Base-by-base conservation (phyloP, 768 basidiomycete genomes). In the Boletus eberwhitei region DNA sequence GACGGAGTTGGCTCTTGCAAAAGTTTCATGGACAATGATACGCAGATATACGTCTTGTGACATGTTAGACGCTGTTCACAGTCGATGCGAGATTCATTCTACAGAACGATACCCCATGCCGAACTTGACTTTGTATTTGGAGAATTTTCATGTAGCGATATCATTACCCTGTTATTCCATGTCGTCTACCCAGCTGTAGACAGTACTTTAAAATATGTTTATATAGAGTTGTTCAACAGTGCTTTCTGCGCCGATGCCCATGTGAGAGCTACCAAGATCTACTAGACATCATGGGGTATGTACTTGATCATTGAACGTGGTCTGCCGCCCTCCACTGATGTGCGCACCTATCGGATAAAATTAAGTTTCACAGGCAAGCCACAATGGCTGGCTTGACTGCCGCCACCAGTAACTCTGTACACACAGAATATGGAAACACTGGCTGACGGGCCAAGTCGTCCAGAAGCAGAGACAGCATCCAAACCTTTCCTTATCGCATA, bases 1-100 rank as follows among this genome's bases (percentile, higher is more conserved):
- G 38, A 50, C 46, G 64, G 13, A 49, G 55, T 19, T 57, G 62
- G 62, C 19, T 71, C 0, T 37, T 64, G 24, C 63, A 55, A 31
- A 64, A 53, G 43, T 40, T 54, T 1, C 41, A 52, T 1, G 46
- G 48, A 32, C 31, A 44, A 22, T 59, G 29, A 29, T 29, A 29
- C 24, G 24, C 24, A 26, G 24, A 26, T 26, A 26, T 26, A 7
- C 6, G 5, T 1, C 2, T 8, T 3, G 2, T 9, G 5, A 12
- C 8, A 49, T 29, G 19, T n/a, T 8, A 2, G 9, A 32, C 16
- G 26, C 5, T 36, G 6, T 32, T 37, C 29, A 5, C 52, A 17
- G 21, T 13, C 21, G 13, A 29, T 14, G 19, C 36, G 2, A n/a
- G 14, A 11, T 22, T 31, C 14, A 12, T n/a, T 24, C 5, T 11